Evolutionary conservation across 768 basidiomycete species (phyloP), one percentile per base, ranked within the genome.

Genomic region (Strobilomyces confusus): DNA sequence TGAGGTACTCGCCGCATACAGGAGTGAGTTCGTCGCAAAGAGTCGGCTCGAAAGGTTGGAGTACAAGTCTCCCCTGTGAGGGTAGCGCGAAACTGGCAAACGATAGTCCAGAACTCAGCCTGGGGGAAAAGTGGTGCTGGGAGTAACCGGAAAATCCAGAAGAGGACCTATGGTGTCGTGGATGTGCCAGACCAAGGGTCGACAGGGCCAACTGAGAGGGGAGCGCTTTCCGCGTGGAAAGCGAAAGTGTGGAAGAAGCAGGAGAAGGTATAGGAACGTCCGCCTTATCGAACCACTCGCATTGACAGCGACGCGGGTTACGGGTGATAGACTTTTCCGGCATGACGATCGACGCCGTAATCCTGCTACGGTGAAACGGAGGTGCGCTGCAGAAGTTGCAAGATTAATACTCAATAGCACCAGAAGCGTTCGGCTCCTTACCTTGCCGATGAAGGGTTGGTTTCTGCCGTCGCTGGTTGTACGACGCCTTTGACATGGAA

Each of bases 1-100:
- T 79, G 38, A 91, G 69, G 33, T 72, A 72, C 64, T 92, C 87
- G 36, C 85, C 84, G 13, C 76, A 61, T 32, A 61, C 64, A 19
- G 87, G 54, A 32, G 82, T 70, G 25, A 91, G 73, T 64, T 92
- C 89, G 68, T 92, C 89, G 0, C 87, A 84, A 3, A 91, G 80
- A 22, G 87, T 76, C 9, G 89, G 84, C 49, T 72, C 74, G 64
- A 88, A 91, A 2, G 78, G 49, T 62, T 88, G 87, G 30, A 78
- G 80, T 54, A 88, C 79, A 67, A 79, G 80, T 58, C 82, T 80
- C 23, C 69, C 62, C 1, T 69, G 67, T 4, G 75, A 74, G 33
- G 67, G 54, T 33, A 72, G 69, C 8, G 68, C 59, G 9, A 54
- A 45, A 15, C 50, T 43, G 49, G 34, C 2, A 15, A 56, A 58